Base-by-base conservation (phyloP, 768 basidiomycete genomes). In the Pleurotus ostreatus region DNA sequence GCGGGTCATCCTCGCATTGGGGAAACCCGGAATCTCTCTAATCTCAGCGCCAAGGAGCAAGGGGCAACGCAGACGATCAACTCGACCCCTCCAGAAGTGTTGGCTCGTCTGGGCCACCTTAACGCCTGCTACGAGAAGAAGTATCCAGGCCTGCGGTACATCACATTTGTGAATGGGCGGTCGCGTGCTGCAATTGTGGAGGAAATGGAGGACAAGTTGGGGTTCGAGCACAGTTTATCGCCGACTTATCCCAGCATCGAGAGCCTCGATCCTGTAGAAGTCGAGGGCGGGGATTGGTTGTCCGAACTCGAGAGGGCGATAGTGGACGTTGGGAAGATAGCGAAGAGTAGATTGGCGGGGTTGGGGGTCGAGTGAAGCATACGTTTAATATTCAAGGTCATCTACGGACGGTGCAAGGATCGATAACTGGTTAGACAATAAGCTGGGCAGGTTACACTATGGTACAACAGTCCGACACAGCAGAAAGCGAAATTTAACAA, bases 91-190 rank as follows among this genome's bases (percentile, higher is more conserved):
- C 85, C 89, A 23, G 85, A 84, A 57, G 86, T 94, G 38, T 75
- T 96, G 18, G 79, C 73, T 5, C 82, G 91, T 7, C 78, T 97
- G 15, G 78, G 68, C 30, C 81, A 89, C 61, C 79, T 96, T 49
- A 97, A 97, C 61, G 77, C 73, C 9, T 81, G 82, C 60, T 96
- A 95, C 65, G 91, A 94, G 66, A 72, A 66, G 25, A 71, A 71
- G 53, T 96, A 86, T 64, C 84, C 88, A 0, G 85, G 88, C 2
- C 67, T 97, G 60, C 79, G 89, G 16, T 96, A 93, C 65, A 91
- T 97, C 71, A 94, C 92, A 4, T 97, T 94, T 65, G 94, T 96
- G 40, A 92, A 94, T 64, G 91, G 92, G 34, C 80, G 94, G 57
- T 81, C 81, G 58, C 76, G 93, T 39, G 79, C 78, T 34, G 78